phyloP scores from a whole-genome alignment of 768 basidiomycete species.

The Suillus ampliporus region DNA sequence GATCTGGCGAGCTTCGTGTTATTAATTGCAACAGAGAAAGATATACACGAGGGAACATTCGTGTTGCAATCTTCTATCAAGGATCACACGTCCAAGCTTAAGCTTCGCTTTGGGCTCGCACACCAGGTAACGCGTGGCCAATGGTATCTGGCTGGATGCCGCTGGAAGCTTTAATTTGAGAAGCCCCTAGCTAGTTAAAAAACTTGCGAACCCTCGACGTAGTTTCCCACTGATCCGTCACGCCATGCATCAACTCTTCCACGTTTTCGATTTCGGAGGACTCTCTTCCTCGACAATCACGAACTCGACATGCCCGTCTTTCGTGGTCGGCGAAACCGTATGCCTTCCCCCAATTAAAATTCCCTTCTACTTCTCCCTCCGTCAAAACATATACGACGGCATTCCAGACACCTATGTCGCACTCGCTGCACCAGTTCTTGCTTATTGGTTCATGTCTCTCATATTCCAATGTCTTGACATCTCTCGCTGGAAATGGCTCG shows the following conservation, averaged over 20 bases:
- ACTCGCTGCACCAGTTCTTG: constrained; percentile 75
- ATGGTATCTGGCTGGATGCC: no score
- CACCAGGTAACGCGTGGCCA: no score
- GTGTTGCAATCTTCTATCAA: no score
- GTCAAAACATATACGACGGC: constrained; percentile 52
- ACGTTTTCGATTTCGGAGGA: constrained; percentile 14
- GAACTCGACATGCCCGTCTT: constrained; percentile 42
- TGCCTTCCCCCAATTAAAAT: constrained; percentile 40
- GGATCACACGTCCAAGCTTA: no score
- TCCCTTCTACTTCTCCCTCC: constrained; percentile 62
- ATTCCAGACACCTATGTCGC: constrained; percentile 77
- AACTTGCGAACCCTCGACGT: neutral
- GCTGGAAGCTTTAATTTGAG: no score
- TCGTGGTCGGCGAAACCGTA: constrained; percentile 40
- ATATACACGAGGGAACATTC: no score
- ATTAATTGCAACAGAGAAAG: no score
- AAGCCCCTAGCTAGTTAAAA: no score
- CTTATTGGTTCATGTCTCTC: constrained; percentile 84
- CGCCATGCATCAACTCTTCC: constrained; percentile 18
- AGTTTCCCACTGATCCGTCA: neutral
- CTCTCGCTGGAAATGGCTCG: constrained; percentile 74
- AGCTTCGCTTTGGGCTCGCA: no score
- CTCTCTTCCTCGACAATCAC: constrained; percentile 22
- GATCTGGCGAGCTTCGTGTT: no score
- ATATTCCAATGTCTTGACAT: constrained; percentile 84